A percentile compares a stretch with the other conserved stretches of the same genome.
These are phyloP conservation scores for Aspergillus baeticus DNA, from an alignment of 495 filamentous ascomycete species.

Conservation along the genomic window DNA sequence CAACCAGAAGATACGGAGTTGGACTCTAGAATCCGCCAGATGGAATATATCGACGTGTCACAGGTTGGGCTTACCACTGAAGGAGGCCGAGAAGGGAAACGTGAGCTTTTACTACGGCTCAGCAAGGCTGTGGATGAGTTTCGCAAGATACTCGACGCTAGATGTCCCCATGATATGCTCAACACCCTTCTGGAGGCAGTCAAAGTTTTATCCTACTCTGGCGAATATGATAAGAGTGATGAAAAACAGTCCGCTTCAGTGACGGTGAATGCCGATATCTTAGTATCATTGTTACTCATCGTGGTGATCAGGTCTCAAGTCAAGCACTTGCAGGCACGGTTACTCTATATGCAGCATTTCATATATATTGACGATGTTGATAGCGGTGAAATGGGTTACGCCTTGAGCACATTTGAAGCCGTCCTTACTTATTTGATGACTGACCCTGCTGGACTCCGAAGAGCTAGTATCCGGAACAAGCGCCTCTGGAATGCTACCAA, in stretches of 20 bases:
- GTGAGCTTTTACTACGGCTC: slow-evolving; percentile 69
- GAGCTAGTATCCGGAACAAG: slow-evolving; percentile 81
- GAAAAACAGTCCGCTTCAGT: slow-evolving; percentile 64
- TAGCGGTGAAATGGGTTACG: slow-evolving; percentile 94
- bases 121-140: slow-evolving; percentile 83
- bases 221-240: slow-evolving; percentile 36
- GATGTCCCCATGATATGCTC: slow-evolving; percentile 93
- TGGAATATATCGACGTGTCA: slow-evolving; percentile 90
- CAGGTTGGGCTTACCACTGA: slow-evolving; percentile 88
- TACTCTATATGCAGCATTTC: slow-evolving; percentile 93
- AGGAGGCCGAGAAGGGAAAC: slow-evolving; percentile 66
- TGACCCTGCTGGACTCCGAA: slow-evolving; percentile 77
- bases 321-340: slow-evolving; percentile 79
- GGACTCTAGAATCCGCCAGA: slow-evolving; percentile 84
- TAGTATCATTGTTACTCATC: slow-evolving; percentile 88
- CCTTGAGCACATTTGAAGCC: slow-evolving; percentile 93
- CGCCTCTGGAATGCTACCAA: slow-evolving; percentile 84
- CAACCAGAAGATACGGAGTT: slow-evolving; percentile 85
- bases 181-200: slow-evolving; percentile 83
- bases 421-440: slow-evolving; percentile 87
- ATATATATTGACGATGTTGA: slow-evolving; percentile 98
- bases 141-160: slow-evolving; percentile 77
- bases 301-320: slow-evolving; percentile 93
- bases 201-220: slow-evolving; percentile 68
- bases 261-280: slow-evolving; percentile 92